Evolutionary conservation across 495 filamentous ascomycete genomes (phyloP).

Genomic region (Penicillium macrosclerotiorum): DNA sequence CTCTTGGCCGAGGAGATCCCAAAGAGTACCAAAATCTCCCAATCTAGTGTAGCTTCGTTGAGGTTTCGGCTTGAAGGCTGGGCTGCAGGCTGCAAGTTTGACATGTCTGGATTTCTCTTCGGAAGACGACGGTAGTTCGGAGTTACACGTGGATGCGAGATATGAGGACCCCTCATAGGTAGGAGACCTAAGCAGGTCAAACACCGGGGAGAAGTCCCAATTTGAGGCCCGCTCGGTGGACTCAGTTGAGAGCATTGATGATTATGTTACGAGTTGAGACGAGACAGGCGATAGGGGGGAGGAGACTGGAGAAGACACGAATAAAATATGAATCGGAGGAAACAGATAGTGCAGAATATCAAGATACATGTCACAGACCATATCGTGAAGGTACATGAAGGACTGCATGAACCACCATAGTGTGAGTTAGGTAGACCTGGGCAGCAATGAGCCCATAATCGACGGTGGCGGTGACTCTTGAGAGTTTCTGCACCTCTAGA

Average conservation of each 20-base stretch:
- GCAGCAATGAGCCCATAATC: not conserved
- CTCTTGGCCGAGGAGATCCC: slow-evolving; percentile 28
- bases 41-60: slow-evolving; percentile 20
- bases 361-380: not conserved
- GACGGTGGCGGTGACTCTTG: not conserved
- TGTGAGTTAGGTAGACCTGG: slow-evolving; percentile 6
- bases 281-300: not conserved
- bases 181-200: slow-evolving; percentile 46
- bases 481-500: not conserved
- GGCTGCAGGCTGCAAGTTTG: slow-evolving; percentile 4
- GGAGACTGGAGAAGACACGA: not conserved
- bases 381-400: slow-evolving; percentile 1
- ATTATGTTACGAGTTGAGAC: not conserved
- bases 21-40: slow-evolving; percentile 40
- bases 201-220: slow-evolving; percentile 51
- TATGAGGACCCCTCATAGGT: slow-evolving; percentile 17
- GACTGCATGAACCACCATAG: not conserved
- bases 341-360: not conserved
- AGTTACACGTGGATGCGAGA: slow-evolving; percentile 12
- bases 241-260: slow-evolving; percentile 15
- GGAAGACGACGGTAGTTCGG: not conserved
- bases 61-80: not conserved
- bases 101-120: not conserved
- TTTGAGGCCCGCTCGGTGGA: slow-evolving; percentile 23
- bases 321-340: not conserved